Base-by-base conservation (phyloP, 2,329 filamentous ascomycete genomes). In the Zymoseptoria pseudotritici region DNA sequence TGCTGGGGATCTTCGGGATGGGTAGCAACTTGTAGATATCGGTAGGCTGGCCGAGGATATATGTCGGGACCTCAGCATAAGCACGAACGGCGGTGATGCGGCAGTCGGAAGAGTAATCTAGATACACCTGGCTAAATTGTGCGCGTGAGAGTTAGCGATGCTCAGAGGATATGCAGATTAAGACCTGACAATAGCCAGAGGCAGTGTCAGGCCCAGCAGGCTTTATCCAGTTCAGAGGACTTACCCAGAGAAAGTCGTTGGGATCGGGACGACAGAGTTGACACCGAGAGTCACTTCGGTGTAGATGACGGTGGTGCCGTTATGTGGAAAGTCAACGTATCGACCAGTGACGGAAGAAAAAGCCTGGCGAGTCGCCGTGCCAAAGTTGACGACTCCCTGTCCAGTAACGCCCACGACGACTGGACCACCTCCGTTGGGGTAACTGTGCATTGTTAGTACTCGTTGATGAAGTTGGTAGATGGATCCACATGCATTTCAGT, bases 281-380 rank as follows among this genome's bases (percentile, higher is more conserved):
- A 59, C 60, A 36, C 58, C 58, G 4, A 60, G 51, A 10, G 60
- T 62, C 2, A 60, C 60, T n/a, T 62, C 59, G n/a, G 60, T 65
- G 50, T 61, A 49, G 29, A 65, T 65, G 13, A 65, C 57, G 8
- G 63, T 63, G 0, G 61, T 65, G 19, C 58, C 61, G 19, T 63
- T 58, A 2, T 55, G 22, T 1, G 56, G 53, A 36, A 58, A 62
- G 17, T 62, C 56, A 7, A 42, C 55, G 29, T 65, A 65, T 42
- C 56, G 20, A 10, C 63, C 61, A 9, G 63, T 65, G 17, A 65
- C 61, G 1, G n/a, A 7, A 11, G 58, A 65, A 55, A 65, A 65
- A 6, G 54, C 58, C 53, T 65, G 58, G 17, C 63, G 60, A 3
- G 61, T 59, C 17, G 13, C 24, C 2, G 24, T 50, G 13, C 50